Evolutionary conservation across 768 basidiomycete genomes (phyloP).

Genomic region (Clathrus columnatus): DNA sequence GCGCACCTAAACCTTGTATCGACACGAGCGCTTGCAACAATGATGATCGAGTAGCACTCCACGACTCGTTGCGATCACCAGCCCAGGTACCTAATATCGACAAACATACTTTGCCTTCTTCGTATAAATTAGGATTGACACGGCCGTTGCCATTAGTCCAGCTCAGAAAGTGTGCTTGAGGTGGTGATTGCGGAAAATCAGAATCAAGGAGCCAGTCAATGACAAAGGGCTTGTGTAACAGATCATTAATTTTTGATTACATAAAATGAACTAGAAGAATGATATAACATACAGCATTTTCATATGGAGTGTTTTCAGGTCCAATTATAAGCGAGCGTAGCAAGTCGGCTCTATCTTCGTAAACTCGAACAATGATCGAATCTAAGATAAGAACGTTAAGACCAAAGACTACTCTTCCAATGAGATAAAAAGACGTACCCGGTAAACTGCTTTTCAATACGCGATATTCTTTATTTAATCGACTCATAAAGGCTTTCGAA

Average conservation of each 20-base stretch:
- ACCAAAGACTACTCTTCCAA: background rate
- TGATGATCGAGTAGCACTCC: slow-evolving; percentile 79
- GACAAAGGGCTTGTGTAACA: slow-evolving; percentile 53
- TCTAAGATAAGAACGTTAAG: background rate
- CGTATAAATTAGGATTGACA: slow-evolving; percentile 82
- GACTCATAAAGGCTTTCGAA: slow-evolving; percentile 62
- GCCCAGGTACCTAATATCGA: slow-evolving; percentile 90
- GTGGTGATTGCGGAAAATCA: slow-evolving; percentile 75
- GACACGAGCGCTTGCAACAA: slow-evolving; percentile 88
- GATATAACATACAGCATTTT: slow-evolving; percentile 48
- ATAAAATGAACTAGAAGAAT: background rate
- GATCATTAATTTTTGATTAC: background rate
- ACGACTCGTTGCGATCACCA: slow-evolving; percentile 80
- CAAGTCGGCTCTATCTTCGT: slow-evolving; percentile 83
- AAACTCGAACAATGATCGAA: slow-evolving; percentile 74
- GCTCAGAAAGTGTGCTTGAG: slow-evolving; percentile 81
- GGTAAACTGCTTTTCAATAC: slow-evolving; percentile 73
- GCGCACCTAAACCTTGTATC: slow-evolving; percentile 57
- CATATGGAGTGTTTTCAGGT: slow-evolving; percentile 90
- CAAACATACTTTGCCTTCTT: slow-evolving; percentile 91
- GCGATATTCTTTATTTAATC: slow-evolving; percentile 78
- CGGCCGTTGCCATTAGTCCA: slow-evolving; percentile 94
- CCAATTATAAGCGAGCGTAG: slow-evolving; percentile 85
- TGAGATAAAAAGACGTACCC: slow-evolving; percentile 36
- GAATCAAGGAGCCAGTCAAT: slow-evolving; percentile 90